Evolutionary conservation across 345 rosid genomes (phyloP), one percentile per base, ranked within the genome.

Genomic region (Raphanus raphanistrum): DNA sequence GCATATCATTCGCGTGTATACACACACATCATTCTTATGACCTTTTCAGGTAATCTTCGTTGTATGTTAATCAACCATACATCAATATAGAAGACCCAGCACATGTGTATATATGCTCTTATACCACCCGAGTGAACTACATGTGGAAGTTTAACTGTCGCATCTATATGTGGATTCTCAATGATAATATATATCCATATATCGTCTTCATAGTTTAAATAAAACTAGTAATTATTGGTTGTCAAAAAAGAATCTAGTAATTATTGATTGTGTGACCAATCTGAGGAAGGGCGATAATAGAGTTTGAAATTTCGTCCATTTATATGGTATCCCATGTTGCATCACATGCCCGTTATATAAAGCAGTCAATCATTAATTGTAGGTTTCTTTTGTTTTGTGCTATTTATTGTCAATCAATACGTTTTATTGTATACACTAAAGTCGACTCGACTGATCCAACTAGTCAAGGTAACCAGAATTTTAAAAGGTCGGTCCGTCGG

Each of bases 111-210:
- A 67, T 67, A 33, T 36, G 60, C 63, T 33, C n/a, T 73, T 68
- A 13, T 8, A 73, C 7, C 70, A 63, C 25, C 67, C 32, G 27
- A 74, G 74, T 55, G 71, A 69, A 32, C 60, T 52, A 62, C 75
- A 69, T 73, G 74, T 79, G 74, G 75, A 79, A 64, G 79, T 79
- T 79, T 55, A 74, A 73, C 79, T 68, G 75, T 79, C 71, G 64
- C 67, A 74, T 74, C 78, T 74, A 54, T 21, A 21, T 21, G 1
- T 63, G 75, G 71, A 79, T 74, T 74, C 74, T 68, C 71, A 73
- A n/a, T 68, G 27, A 79, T 74, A 62, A 67, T 66, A 61, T 73
- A 64, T 33, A 50, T 72, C 26, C 13, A 60, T 25, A 52, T 2
- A 52, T 21, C 21, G 59, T 50, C 59, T 15, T 78, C 74, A 12